Conservation (phyloP, 371 early-diverging fungal species). For the Capniomyces stellatus region DNA sequence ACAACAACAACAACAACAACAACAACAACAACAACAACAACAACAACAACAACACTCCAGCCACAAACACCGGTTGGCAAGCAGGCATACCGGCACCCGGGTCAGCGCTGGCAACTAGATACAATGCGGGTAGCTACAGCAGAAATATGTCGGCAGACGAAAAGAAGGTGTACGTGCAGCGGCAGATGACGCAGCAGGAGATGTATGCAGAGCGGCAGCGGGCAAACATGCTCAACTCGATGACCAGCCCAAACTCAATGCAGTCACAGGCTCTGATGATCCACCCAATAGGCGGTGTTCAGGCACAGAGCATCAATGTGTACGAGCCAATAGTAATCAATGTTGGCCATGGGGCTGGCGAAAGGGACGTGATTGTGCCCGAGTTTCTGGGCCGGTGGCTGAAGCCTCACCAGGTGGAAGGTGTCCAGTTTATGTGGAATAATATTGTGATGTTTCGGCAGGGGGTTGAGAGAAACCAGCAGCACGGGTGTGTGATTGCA, state of each 20-base stretch:
- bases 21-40: not conserved
- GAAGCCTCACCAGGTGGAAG: conserved; percentile 55
- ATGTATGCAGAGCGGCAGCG: not conserved
- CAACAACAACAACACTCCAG: not conserved
- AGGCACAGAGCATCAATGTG: not conserved
- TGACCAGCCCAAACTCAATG: not conserved
- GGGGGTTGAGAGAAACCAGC: not conserved
- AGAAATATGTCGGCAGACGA: no score
- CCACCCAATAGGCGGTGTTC: not conserved
- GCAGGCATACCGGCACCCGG: no score
- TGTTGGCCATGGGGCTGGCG: conserved; percentile 28
- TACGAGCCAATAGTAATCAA: conserved; percentile 27
- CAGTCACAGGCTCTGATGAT: no score
- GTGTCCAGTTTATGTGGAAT: conserved; percentile 61
- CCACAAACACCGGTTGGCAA: not conserved
- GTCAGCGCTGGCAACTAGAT: no score
- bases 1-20: not conserved
- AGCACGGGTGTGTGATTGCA: conserved; percentile 62
- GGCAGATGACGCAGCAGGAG: not conserved
- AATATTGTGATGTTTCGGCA: conserved; percentile 39
- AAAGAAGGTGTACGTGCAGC: not conserved
- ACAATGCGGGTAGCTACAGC: no score
- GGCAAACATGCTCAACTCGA: not conserved
- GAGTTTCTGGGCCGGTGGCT: conserved; percentile 28
- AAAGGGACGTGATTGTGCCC: conserved; percentile 31